Evolutionary conservation across 768 basidiomycete species (phyloP).

Genomic region (Boletales sp.): DNA sequence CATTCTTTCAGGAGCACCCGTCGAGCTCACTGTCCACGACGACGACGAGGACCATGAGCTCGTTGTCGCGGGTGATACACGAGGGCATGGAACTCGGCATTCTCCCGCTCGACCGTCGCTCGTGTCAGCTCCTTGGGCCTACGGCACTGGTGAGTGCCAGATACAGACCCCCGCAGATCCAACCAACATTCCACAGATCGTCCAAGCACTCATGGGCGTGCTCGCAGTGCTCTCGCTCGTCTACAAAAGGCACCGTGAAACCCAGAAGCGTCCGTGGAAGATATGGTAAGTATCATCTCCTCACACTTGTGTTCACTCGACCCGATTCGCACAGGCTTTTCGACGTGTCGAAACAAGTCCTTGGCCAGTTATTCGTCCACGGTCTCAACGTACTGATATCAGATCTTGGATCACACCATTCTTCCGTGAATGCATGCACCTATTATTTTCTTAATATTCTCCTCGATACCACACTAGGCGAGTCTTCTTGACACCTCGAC

Average conservation of each 20-base stretch:
- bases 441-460: conserved; percentile 92
- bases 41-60: conserved; percentile 6
- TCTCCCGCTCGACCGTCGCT: conserved; percentile 39
- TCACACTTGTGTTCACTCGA: conserved; percentile 4
- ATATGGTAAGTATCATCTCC: conserved; percentile 64
- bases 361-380: conserved; percentile 83
- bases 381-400: conserved; percentile 77
- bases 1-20: background rate
- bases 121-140: conserved; percentile 45
- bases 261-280: conserved; percentile 81
- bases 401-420: conserved; percentile 64
- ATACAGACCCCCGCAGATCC: background rate
- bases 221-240: conserved; percentile 85
- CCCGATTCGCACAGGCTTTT: conserved; percentile 58
- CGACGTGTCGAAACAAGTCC: conserved; percentile 89
- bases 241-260: conserved; percentile 85
- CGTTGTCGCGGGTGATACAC: conserved; percentile 6
- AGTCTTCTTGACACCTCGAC: conserved; percentile 21
- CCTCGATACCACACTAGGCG: conserved; percentile 73
- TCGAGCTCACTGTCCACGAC: background rate
- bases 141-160: conserved; percentile 39
- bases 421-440: conserved; percentile 81
- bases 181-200: conserved; percentile 44
- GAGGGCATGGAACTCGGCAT: conserved; percentile 20
- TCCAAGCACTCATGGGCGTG: conserved; percentile 87